phyloP scores from a whole-genome alignment of 345 rosid species.

The Populus tremula region DNA sequence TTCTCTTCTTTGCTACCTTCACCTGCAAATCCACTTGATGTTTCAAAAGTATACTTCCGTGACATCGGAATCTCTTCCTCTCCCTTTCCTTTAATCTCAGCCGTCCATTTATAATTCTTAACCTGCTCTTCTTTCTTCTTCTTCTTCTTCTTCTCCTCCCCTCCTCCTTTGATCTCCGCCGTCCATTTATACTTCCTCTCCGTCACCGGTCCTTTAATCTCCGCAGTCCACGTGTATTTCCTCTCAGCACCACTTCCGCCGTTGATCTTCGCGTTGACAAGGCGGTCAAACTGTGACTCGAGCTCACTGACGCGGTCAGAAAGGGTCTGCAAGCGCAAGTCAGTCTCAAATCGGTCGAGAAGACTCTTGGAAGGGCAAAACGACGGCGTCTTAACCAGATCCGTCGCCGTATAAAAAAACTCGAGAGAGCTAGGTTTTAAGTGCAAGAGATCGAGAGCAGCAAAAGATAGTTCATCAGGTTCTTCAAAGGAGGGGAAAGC shows the following conservation, averaged over 20 bases:
- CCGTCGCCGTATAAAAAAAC: slow-evolving; percentile 47
- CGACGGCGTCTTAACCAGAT: slow-evolving; percentile 54
- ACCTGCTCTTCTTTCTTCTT: slow-evolving; percentile 28
- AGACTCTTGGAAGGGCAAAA: slow-evolving; percentile 48
- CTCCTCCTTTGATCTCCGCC: slow-evolving; percentile 53
- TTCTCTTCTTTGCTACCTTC: slow-evolving; percentile 37
- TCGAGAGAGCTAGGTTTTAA: slow-evolving; percentile 36
- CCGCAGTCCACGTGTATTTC: slow-evolving; percentile 78
- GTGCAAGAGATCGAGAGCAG: slow-evolving; percentile 44
- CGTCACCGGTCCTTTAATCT: slow-evolving; percentile 55
- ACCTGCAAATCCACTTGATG: slow-evolving; percentile 43
- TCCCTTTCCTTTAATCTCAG: slow-evolving; percentile 69
- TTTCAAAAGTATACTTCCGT: slow-evolving; percentile 58
- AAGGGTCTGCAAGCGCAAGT: slow-evolving; percentile 41
- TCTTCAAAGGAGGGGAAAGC: slow-evolving; percentile 38
- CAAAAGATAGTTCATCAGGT: slow-evolving; percentile 21
- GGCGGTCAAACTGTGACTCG: slow-evolving; percentile 65
- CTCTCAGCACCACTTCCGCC: slow-evolving; percentile 41
- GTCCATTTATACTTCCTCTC: slow-evolving; percentile 71
- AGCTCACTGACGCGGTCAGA: slow-evolving; percentile 59
- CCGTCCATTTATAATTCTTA: slow-evolving; percentile 65
- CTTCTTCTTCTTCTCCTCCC: slow-evolving; percentile 24
- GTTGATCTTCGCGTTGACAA: slow-evolving; percentile 27
- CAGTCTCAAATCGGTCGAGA: slow-evolving; percentile 39
- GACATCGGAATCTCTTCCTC: slow-evolving; percentile 41